Evolutionary conservation across 1,284 basidiomycete genomes (phyloP).

Genomic region (Ceratobasidium sp.): DNA sequence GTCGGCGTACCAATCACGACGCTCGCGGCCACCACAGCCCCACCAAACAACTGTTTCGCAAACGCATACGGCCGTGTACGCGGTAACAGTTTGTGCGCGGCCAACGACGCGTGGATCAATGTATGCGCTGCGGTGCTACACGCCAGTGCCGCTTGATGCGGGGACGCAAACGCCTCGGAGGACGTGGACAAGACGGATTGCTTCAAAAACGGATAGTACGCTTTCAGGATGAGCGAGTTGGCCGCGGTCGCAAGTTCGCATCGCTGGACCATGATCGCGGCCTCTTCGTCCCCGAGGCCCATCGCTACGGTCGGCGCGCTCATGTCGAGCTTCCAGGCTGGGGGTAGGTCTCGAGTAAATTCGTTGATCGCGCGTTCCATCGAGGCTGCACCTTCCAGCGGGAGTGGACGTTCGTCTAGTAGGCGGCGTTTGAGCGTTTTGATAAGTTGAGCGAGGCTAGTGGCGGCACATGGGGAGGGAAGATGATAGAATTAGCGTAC

Average conservation of each 20-base stretch:
- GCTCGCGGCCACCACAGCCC: slow-evolving; percentile 73
- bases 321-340: slow-evolving; percentile 49
- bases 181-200: slow-evolving; percentile 50
- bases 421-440: slow-evolving; percentile 64
- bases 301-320: slow-evolving; percentile 52
- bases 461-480: neutral
- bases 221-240: slow-evolving; percentile 71
- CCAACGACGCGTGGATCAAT: slow-evolving; percentile 67
- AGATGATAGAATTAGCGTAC: neutral
- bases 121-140: slow-evolving; percentile 73
- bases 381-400: slow-evolving; percentile 69
- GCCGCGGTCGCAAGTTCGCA: slow-evolving; percentile 73
- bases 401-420: slow-evolving; percentile 50
- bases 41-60: slow-evolving; percentile 71
- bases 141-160: slow-evolving; percentile 68
- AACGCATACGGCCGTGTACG: slow-evolving; percentile 67
- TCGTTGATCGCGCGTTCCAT: slow-evolving; percentile 69
- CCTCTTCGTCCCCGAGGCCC: slow-evolving; percentile 53
- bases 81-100: slow-evolving; percentile 53
- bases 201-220: slow-evolving; percentile 76
- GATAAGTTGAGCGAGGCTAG: slow-evolving; percentile 65
- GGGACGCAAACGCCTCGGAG: slow-evolving; percentile 48
- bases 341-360: slow-evolving; percentile 69
- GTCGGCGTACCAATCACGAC: slow-evolving; percentile 68
- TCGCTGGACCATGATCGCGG: slow-evolving; percentile 63